phyloP scores from a whole-genome alignment of 140 eudicot genomes.

The Flaveria floridana region DNA sequence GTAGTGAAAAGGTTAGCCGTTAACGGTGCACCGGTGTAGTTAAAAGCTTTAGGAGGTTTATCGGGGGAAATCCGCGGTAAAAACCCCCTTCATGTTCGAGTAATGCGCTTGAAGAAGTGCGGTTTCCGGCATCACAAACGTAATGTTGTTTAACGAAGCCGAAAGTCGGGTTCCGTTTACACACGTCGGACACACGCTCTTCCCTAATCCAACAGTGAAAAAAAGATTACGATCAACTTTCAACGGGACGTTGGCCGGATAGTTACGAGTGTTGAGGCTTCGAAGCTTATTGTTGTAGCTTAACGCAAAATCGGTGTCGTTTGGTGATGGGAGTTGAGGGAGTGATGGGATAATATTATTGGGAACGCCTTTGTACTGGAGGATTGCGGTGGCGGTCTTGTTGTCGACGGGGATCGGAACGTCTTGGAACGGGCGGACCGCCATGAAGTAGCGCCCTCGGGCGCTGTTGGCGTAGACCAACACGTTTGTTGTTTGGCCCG shows the following conservation, averaged over 20 bases:
- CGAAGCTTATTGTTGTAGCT: slow-evolving; percentile 46
- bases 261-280: slow-evolving; percentile 49
- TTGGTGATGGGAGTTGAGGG: slow-evolving; percentile 49
- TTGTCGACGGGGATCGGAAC: slow-evolving; percentile 53
- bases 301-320: slow-evolving; percentile 46
- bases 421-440: slow-evolving; percentile 55
- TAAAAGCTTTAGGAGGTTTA: slow-evolving; percentile 49
- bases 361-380: slow-evolving; percentile 62
- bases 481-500: slow-evolving; percentile 49
- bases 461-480: slow-evolving; percentile 27
- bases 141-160: slow-evolving; percentile 67
- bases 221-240: slow-evolving; percentile 54
- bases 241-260: slow-evolving; percentile 63
- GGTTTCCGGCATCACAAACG: slow-evolving; percentile 60
- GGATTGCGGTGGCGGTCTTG: slow-evolving; percentile 66
- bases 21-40: slow-evolving; percentile 65
- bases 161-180: slow-evolving; percentile 47
- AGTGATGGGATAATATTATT: slow-evolving; percentile 48
- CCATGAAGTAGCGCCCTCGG: slow-evolving; percentile 67
- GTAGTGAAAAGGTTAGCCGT: slow-evolving; percentile 52
- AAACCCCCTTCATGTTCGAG: slow-evolving; percentile 48
- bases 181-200: slow-evolving; percentile 50
- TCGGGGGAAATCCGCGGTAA: slow-evolving; percentile 62
- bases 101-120: slow-evolving; percentile 73
- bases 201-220: slow-evolving; percentile 50